Evolutionary conservation across 768 basidiomycete species (phyloP).

Genomic region (Cystobasidium ongulense): DNA sequence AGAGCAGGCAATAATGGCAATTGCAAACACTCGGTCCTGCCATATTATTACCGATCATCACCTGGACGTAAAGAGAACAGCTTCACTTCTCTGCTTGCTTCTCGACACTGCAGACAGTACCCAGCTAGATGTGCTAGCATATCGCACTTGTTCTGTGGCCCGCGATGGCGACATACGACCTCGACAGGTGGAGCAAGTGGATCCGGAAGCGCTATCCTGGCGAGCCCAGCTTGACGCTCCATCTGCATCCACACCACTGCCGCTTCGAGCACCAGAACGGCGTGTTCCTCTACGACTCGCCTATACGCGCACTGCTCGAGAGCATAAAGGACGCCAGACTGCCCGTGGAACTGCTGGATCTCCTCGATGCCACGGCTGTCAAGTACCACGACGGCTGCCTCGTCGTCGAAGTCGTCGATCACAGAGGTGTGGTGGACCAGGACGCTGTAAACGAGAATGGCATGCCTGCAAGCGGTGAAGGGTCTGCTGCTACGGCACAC

Average conservation of each 20-base stretch:
- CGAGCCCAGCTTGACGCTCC: conserved; percentile 36
- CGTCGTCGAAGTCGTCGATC: conserved; percentile 49
- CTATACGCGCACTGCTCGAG: conserved; percentile 46
- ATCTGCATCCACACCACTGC: conserved; percentile 47
- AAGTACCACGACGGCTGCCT: conserved; percentile 44
- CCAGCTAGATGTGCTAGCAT: neutral
- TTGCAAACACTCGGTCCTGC: too few relatives aligned
- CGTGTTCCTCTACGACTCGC: conserved; percentile 18
- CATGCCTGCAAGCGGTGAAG: neutral
- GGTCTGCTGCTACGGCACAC: neutral
- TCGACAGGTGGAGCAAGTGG: conserved; percentile 1
- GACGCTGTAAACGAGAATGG: neutral
- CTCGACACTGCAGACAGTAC: neutral
- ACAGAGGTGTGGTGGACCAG: conserved; percentile 36
- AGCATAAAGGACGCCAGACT: conserved; percentile 47
- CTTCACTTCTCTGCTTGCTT: neutral
- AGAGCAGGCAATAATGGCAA: too few relatives aligned
- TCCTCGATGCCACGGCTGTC: conserved; percentile 43
- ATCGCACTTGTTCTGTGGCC: neutral
- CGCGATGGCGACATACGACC: conserved; percentile 1
- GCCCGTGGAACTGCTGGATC: conserved; percentile 45
- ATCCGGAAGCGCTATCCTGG: neutral
- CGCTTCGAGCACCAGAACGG: conserved; percentile 46
- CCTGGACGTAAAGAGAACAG: too few relatives aligned
- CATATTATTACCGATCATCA: too few relatives aligned